Percentiles rank a stretch among this genome's conserved stretches.
Conservation (phyloP, 129 eudicot species). For the Oenanthe sinensis region DNA sequence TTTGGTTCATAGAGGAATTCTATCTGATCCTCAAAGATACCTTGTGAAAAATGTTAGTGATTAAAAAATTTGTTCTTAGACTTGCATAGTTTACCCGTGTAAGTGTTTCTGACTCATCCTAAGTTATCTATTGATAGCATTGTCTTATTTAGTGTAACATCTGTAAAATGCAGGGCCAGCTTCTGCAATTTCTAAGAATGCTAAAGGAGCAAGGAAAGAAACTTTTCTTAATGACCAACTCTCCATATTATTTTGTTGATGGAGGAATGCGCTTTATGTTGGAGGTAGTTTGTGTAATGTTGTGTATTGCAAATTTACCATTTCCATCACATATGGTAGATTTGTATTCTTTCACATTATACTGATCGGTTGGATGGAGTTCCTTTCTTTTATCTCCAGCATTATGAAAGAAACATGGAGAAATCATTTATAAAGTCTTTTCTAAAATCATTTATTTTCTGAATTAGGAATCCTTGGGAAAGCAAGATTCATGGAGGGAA, state of each 20-base stretch:
- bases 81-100: background rate
- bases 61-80: background rate
- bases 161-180: constrained; percentile 43
- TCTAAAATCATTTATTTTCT: constrained; percentile 17
- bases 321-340: background rate
- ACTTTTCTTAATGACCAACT: constrained; percentile 86
- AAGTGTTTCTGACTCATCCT: background rate
- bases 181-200: constrained; percentile 69
- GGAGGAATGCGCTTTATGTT: constrained; percentile 99
- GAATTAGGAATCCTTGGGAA: constrained; percentile 72
- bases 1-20: constrained; percentile 76
- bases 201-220: constrained; percentile 89
- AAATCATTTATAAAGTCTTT: background rate
- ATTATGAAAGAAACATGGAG: background rate
- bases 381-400: background rate
- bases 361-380: background rate
- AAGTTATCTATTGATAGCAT: background rate
- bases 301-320: background rate
- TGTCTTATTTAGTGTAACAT: constrained; percentile 16
- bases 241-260: constrained; percentile 96
- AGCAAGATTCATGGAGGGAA: constrained; percentile 91
- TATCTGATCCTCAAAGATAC: constrained; percentile 77
- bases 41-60: constrained; percentile 83
- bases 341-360: background rate
- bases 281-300: constrained; percentile 44